Base-by-base conservation (phyloP, 2,329 filamentous ascomycete species). In the Botrytis paeoniae region DNA sequence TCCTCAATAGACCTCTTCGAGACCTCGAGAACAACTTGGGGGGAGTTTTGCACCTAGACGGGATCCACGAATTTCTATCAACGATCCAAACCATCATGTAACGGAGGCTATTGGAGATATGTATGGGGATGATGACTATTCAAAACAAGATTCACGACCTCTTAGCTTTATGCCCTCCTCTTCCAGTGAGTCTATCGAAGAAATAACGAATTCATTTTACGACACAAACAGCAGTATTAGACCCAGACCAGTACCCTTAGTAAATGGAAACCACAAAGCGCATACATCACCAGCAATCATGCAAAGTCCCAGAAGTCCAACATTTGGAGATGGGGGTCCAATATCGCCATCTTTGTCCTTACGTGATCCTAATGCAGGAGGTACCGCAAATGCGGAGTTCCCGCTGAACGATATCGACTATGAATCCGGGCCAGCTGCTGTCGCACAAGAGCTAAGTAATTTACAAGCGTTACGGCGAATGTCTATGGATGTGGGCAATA, bases 51-150 rank as follows among this genome's bases (percentile, higher is more conserved):
- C 76, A 73, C 81, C 76, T 70, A 77, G 79, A 73, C 76, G 81
- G 79, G 78, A 68, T 73, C 62, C 75, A 43, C 79, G 80, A 77
- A 77, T 81, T 45, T 81, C 80, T 35, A 81, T 92, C 81, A 91
- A 88, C 84, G 91, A 93, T 83, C 89, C 91, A 78, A 89, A 84
- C 81, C 90, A 93, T 83, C 91, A 93, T 86, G 89, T 93, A 78
- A 93, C 91, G 64, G 91, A 93, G 81, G 89, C 91, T 71, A 92
- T 93, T 82, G 89, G 90, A 75, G 89, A 92, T 82, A 88, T 92
- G 86, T 93, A 93, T 83, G 89, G 89, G 79, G 87, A 89, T 77
- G 82, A 83, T 77, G 84, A 86, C 76, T 85, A 87, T 78, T 83
- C 82, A 78, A 85, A 83, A 77, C 84, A 85, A 79, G 85, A 86